Evolutionary conservation across 2,329 filamentous ascomycete species (phyloP), one percentile per base, ranked within the genome.

Genomic region (Alternaria sp.): DNA sequence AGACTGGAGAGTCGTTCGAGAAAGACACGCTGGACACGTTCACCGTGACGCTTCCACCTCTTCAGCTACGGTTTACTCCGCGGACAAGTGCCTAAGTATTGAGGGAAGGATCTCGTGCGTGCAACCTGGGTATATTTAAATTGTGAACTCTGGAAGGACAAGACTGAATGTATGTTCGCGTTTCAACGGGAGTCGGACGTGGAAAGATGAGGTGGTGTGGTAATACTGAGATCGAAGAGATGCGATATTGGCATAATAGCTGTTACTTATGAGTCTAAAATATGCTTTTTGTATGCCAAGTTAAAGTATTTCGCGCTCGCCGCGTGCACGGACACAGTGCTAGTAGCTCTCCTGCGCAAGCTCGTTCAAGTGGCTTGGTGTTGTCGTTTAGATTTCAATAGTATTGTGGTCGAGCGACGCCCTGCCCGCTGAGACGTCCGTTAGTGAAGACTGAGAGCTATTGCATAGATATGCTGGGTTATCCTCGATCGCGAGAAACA

Each of bases 1-100:
- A 69, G 51, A 62, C 54, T 31, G 66, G 65, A 14, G 56, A 63
- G 13, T 36, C 17, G 8, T 69, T 69, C 24, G 61, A 79, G 28
- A 56, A 67, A 8, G 45, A 62, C 28, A 45, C 54, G 10, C 40
- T 65, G 51, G 62, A 69, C 45, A 64, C 68, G 5, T 63, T 68
- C 33, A 57, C 72, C 2, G 64, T 73, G 40, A 66, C 62, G 40
- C 62, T 75, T 26, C 69, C 68, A n/a, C 70, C 75, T 39, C 59
- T 77, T 26, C 50, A 70, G 33, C 24, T 72, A 33, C 26, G 55
- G 33, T 73, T 74, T 28, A 68, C 60, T 37, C 63, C 64, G 10
- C 60, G 61, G 10, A 29, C 8, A 3, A 29, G 31, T 13, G 24
- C 21, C 14, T 55, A 34, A 50, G 37, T 14, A n/a, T 34, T 2